Base-by-base conservation (phyloP, 345 rosid species). In the Erucastrum elatum region DNA sequence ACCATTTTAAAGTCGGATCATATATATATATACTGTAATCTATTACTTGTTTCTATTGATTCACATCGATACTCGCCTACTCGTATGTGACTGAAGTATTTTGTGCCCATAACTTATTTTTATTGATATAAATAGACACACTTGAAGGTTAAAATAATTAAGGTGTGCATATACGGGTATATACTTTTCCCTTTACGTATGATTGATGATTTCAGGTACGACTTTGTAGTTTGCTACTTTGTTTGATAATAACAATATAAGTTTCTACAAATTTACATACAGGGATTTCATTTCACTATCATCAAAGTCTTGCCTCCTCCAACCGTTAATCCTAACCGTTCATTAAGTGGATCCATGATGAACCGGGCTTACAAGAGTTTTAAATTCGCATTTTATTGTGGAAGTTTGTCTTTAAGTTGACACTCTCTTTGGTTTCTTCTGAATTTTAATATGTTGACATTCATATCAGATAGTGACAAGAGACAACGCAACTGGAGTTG, bases 401-500 rank as follows among this genome's bases (percentile, higher is more conserved):
- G 16, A 55, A 65, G 35, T 71, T 70, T 46, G 4, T 27, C 53
- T 59, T 66, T 30, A 41, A 34, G 15, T 70, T 70, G 61, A 66
- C 68, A 59, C 10, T 60, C 30, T 59, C 21, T 66, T 66, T 27
- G 30, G 33, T 21, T 17, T 64, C 31, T 30, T 64, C 21, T 12
- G 60, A 39, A 33, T 9, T 31, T 31, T 49, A 15, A 9, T 59
- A 59, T 29, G 33, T 51, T 75, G 71, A 80, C 82, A 74, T 74
- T 75, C 6, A 17, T 70, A 80, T 64, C 17, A 27, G 51, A 74
- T 6, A 27, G 9, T 25, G 63, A 64, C 63, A 75, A 70, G 72
- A 7, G 62, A 64, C 79, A 61, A 37, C 75, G 62, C 66, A 80
- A 69, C 8, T 70, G 17, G 66, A 70, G 79, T 75, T 39, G 79